phyloP scores from a whole-genome alignment of 1,284 basidiomycete species.

The Jaminaea rosea region DNA sequence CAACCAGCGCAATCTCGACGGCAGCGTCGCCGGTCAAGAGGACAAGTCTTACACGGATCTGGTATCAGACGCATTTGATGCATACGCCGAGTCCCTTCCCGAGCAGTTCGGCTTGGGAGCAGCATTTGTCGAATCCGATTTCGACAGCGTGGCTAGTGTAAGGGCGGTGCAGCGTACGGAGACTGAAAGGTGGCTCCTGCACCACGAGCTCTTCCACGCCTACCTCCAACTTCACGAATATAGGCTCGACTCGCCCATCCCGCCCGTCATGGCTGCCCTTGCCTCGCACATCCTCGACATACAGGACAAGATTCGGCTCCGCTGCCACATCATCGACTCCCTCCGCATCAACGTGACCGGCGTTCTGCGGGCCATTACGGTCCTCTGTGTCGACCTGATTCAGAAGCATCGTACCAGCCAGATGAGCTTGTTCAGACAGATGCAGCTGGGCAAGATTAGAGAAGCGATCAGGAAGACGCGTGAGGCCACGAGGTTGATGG shows the following conservation, averaged over 20 bases:
- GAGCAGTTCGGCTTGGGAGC: not conserved
- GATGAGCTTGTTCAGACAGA: not conserved
- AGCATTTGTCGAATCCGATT: not conserved
- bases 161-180: not conserved
- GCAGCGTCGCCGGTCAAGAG: too few relatives aligned
- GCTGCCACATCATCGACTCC: not conserved
- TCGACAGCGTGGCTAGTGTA: too few relatives aligned
- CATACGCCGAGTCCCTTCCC: not conserved
- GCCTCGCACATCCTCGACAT: not conserved
- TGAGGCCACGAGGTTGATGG: not conserved
- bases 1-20: not conserved
- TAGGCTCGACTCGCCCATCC: not conserved
- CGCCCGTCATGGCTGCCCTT: not conserved
- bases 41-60: not conserved
- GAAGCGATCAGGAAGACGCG: not conserved
- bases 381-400: not conserved
- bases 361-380: not conserved
- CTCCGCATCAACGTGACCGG: not conserved
- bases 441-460: not conserved
- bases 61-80: not conserved
- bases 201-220: not conserved
- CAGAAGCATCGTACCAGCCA: not conserved
- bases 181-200: conserved; percentile 1
- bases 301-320: not conserved
- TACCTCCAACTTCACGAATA: not conserved